Base-by-base conservation (phyloP, 1,139 yeast genomes). In the Eremothecium coryli region DNA sequence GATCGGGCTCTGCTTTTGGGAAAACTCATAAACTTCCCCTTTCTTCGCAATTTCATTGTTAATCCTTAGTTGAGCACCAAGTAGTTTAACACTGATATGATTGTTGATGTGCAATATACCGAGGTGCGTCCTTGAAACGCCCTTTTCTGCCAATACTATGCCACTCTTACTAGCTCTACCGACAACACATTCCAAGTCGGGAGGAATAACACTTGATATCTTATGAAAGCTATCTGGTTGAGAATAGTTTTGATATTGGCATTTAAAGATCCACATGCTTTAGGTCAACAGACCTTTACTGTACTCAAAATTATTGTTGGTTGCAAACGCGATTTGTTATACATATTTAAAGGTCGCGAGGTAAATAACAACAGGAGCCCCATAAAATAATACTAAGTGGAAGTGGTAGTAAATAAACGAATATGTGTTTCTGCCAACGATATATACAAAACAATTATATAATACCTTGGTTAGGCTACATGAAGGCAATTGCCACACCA, bases 121-220 rank as follows among this genome's bases (percentile, higher is more conserved):
- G 4, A 55, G 28, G 33, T 55, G 60, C 13, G 49, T 41, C 17
- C 60, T 43, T 3, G 60, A 55, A 26, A 55, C 52, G 32, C 59
- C 53, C 29, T 53, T 54, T 27, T 55, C 59, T 32, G 52, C 49
- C 26, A 50, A 50, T 13, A 54, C 47, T 17, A 54, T 38, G 4
- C 39, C 31, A 38, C 49, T 50, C 35, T 52, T 52, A 23, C 53
- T 50, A 4, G 60, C 54, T 30, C 60, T 47, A 5, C 60, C 60
- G 14, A 55, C 40, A 12, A 35, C 39, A 26, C 48, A 50, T 1
- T 22, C 30, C 18, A 31, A 32, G 4, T 31, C 35, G 9, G 25
- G 33, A 31, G 34, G 27, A 12, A 54, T 29, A 23, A 49, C 44
- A 29, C 48, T 38, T 2, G 51, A 47, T n/a, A 45, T 38, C 3